Evolutionary conservation across 2,329 filamentous ascomycete genomes (phyloP).

Genomic region (Ophiosphaerella herpotricha): DNA sequence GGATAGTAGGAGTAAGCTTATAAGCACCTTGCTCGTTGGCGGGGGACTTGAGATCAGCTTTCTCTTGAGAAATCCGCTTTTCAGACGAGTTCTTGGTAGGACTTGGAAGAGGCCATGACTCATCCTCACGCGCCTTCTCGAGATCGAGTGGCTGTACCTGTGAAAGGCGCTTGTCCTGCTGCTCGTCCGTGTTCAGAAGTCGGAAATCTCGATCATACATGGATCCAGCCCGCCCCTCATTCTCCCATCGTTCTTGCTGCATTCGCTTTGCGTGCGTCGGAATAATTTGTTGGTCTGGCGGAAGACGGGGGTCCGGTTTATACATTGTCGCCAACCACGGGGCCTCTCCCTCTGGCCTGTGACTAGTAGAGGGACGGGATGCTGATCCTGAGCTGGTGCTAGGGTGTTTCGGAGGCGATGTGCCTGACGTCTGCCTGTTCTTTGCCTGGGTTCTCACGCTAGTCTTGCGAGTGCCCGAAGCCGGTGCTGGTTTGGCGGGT

Average conservation of each 20-base stretch:
- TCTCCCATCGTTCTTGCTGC: slow-evolving; percentile 94
- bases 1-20: slow-evolving; percentile 54
- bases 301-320: slow-evolving; percentile 90
- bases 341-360: slow-evolving; percentile 86
- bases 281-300: slow-evolving; percentile 92
- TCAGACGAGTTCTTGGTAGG: slow-evolving; percentile 26
- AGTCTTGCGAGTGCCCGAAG: slow-evolving; percentile 40
- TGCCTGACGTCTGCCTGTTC: slow-evolving; percentile 33
- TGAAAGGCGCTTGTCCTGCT: slow-evolving; percentile 36
- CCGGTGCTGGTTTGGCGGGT: slow-evolving; percentile 43
- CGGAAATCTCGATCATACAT: slow-evolving; percentile 88
- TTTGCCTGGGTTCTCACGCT: slow-evolving; percentile 42
- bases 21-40: slow-evolving; percentile 51
- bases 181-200: slow-evolving; percentile 71
- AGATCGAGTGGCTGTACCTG: slow-evolving; percentile 36
- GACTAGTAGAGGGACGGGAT: slow-evolving; percentile 63
- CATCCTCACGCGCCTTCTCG: slow-evolving; percentile 33
- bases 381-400: slow-evolving; percentile 64
- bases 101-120: slow-evolving; percentile 43
- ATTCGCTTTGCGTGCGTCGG: slow-evolving; percentile 90
- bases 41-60: slow-evolving; percentile 31
- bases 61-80: slow-evolving; percentile 23
- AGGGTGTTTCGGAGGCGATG: slow-evolving; percentile 59
- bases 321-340: slow-evolving; percentile 96
- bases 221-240: slow-evolving; percentile 82